Evolutionary conservation across 257 asterid species (phyloP).

Genomic region (Fraxinus cuspidata): DNA sequence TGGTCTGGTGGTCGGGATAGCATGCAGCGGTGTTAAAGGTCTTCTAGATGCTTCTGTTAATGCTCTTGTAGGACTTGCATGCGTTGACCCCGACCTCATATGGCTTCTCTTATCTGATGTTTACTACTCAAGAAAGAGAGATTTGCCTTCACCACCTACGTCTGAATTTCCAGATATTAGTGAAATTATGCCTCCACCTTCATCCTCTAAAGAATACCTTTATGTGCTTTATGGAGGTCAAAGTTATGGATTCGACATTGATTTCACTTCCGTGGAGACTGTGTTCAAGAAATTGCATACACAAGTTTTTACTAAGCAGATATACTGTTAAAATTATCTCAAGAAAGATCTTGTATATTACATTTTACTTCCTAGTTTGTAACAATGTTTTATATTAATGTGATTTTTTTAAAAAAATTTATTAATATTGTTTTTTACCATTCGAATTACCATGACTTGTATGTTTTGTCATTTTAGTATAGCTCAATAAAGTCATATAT

Average conservation of each 20-base stretch:
- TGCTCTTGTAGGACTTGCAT: conserved; percentile 73
- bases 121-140: conserved; percentile 63
- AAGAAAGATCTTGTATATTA: not conserved
- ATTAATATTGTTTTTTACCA: too few relatives aligned
- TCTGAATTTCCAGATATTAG: conserved; percentile 55
- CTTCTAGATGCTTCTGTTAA: conserved; percentile 67
- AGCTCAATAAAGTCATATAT: too few relatives aligned
- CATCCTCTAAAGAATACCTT: conserved; percentile 59
- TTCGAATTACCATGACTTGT: too few relatives aligned
- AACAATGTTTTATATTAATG: not conserved
- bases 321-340: conserved; percentile 31
- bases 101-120: conserved; percentile 95
- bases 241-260: conserved; percentile 81
- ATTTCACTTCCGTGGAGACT: conserved; percentile 59
- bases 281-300: conserved; percentile 48
- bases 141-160: conserved; percentile 48
- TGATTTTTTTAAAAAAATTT: too few relatives aligned
- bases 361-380: not conserved
- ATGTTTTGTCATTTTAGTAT: too few relatives aligned
- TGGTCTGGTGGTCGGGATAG: conserved; percentile 77
- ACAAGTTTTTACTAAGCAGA: conserved; percentile 39
- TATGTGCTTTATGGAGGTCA: conserved; percentile 80
- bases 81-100: conserved; percentile 78
- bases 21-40: conserved; percentile 77
- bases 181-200: conserved; percentile 62